Evolutionary conservation across 306 rosid species (phyloP), one percentile per base, ranked within the genome.

Genomic region (Gillenia trifoliata): DNA sequence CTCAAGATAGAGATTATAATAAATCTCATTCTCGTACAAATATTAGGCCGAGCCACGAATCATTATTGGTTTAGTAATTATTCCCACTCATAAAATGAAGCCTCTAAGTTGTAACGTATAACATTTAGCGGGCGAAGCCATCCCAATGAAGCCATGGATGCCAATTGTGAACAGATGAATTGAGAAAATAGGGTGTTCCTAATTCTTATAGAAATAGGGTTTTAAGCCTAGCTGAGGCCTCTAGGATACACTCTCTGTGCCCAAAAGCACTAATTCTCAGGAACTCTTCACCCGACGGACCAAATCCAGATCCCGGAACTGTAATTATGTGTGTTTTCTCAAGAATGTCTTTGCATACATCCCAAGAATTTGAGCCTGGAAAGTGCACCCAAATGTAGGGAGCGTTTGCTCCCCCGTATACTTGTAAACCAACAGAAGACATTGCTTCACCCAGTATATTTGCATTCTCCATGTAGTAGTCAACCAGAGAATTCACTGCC

Each of bases 311-410:
- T 22, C 92, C 90, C 22, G 92, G 92, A 69, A 84, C 78, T 9
- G 93, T 87, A 59, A 86, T 85, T 33, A 88, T 76, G 80, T 88
- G 91, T 5, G 86, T 78, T 80, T 87, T 85, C 78, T 91, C 89
- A 70, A 91, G 96, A 79, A 91, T 85, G 50, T 85, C 70, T 49
- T 81, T 75, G 71, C 89, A 91, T 60, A 78, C 77, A 72, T 88
- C 77, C 93, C 96, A 91, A 23, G 93, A 88, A 64, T 82, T 88
- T 40, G 85, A 76, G 72, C 93, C 92, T 2, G 92, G 93, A 81
- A 91, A 87, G 59, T 78, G 93, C 19, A 87, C 88, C 96, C 96
- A 91, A 75, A 87, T 79, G 62, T 85, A 87, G 36, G 96, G 93
- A 62, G 96, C 92, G 71, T 91, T 91, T 77, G 71, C 71, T 12